Conservation (phyloP, 305 asterid genomes). For the Fraxinus sp. region DNA sequence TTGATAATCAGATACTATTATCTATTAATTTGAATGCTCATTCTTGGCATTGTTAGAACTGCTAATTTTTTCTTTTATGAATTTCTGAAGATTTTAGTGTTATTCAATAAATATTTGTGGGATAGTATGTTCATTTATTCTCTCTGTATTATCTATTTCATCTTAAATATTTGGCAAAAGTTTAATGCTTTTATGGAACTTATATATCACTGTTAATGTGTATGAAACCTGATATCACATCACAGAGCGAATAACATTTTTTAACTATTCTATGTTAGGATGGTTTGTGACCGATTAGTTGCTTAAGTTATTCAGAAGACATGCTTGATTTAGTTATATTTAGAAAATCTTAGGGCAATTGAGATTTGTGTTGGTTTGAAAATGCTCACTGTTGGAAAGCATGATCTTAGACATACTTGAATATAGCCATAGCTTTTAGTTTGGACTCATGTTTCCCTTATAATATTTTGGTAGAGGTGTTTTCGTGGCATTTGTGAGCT, state of each 20-base stretch:
- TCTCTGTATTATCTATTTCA: neutral
- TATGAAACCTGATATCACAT: neutral
- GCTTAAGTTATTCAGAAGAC: neutral
- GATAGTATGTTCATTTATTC: neutral
- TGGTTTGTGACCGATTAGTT: neutral
- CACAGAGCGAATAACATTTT: neutral
- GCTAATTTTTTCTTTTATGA: neutral
- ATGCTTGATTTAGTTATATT: neutral
- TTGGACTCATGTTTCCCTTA: neutral
- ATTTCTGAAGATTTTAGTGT: neutral
- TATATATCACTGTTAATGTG: neutral
- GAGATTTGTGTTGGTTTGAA: neutral
- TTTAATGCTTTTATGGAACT: neutral
- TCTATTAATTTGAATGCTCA: neutral
- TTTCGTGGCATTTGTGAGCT: neutral
- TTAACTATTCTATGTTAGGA: neutral
- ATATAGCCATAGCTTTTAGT: neutral
- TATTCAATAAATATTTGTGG: neutral
- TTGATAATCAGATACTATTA: constrained; percentile 20
- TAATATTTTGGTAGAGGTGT: neutral
- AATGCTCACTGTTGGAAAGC: neutral
- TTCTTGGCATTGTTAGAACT: neutral
- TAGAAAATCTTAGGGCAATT: neutral
- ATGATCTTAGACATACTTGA: neutral
- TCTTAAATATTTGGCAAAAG: neutral